These are phyloP conservation scores for Eutrema heterophyllum DNA, from an alignment of 345 rosid genomes.

Conservation along the genomic window DNA sequence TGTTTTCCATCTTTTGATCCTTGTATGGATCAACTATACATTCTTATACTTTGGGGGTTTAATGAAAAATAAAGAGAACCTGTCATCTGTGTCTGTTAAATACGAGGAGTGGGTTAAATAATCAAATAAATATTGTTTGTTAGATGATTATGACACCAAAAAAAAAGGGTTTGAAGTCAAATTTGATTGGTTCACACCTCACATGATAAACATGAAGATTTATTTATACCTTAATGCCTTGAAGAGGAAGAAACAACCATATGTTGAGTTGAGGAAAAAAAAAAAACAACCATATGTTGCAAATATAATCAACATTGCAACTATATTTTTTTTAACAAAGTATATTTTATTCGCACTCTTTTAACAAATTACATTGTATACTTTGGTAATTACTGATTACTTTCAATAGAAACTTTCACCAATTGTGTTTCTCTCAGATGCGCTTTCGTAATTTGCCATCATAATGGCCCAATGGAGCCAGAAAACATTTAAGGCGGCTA, in stretches of 20 bases:
- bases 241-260: slow-evolving; percentile 3
- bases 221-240: not conserved
- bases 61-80: not conserved
- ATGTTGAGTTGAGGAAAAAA: no score
- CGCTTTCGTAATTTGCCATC: not conserved
- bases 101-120: not conserved
- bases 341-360: not conserved
- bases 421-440: not conserved
- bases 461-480: not conserved
- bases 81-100: not conserved
- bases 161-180: not conserved
- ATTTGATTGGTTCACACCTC: not conserved
- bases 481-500: not conserved
- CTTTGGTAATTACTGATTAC: not conserved
- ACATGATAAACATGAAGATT: not conserved
- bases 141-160: not conserved
- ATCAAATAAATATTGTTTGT: not conserved
- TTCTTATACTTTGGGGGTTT: not conserved
- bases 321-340: not conserved
- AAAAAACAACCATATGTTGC: not conserved
- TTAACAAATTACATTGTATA: not conserved
- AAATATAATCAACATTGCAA: not conserved
- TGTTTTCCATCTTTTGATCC: not conserved
- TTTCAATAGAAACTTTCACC: not conserved
- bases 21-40: not conserved